Percentiles rank a stretch among this genome's conserved stretches.
Evolutionary conservation across 176 grass and related monocot genomes (phyloP).

Genomic region (Bothriochloa decipiens): DNA sequence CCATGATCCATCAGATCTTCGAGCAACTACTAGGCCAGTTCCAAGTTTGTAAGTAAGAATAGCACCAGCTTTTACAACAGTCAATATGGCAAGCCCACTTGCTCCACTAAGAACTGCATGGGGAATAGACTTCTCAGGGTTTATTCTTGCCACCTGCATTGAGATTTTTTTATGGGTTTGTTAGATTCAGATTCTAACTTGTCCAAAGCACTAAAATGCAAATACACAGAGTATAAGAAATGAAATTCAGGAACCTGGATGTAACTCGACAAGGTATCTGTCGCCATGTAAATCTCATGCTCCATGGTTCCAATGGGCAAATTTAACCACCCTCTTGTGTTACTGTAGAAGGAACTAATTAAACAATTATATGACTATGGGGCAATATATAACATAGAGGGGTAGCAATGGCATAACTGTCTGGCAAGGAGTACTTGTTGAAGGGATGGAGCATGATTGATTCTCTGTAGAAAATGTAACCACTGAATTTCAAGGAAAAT

Average conservation of each 20-base stretch:
- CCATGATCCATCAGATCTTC: conserved; percentile 82
- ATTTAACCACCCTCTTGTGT: conserved; percentile 81
- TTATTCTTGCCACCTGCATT: conserved; percentile 68
- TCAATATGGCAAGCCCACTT: conserved; percentile 85
- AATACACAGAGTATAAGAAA: background rate
- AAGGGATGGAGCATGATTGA: no score
- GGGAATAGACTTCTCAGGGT: conserved; percentile 89
- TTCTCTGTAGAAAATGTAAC: no score
- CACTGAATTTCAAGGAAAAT: no score
- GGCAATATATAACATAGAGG: no score
- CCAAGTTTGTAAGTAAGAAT: conserved; percentile 91
- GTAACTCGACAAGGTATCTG: conserved; percentile 69
- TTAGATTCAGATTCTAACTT: background rate
- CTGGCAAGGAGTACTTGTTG: no score
- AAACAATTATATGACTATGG: no score
- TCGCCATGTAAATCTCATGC: conserved; percentile 85
- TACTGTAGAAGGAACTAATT: no score
- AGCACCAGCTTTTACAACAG: conserved; percentile 78
- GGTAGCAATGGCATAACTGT: no score
- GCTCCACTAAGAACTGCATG: conserved; percentile 71
- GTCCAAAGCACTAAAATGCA: conserved; percentile 7
- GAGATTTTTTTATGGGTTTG: background rate
- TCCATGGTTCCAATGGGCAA: conserved; percentile 87
- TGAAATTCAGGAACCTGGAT: conserved; percentile 48
- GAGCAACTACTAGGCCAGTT: conserved; percentile 81